Evolutionary conservation across 208 protist species (phyloP).

Genomic region (Acanthamoeba triangularis): DNA sequence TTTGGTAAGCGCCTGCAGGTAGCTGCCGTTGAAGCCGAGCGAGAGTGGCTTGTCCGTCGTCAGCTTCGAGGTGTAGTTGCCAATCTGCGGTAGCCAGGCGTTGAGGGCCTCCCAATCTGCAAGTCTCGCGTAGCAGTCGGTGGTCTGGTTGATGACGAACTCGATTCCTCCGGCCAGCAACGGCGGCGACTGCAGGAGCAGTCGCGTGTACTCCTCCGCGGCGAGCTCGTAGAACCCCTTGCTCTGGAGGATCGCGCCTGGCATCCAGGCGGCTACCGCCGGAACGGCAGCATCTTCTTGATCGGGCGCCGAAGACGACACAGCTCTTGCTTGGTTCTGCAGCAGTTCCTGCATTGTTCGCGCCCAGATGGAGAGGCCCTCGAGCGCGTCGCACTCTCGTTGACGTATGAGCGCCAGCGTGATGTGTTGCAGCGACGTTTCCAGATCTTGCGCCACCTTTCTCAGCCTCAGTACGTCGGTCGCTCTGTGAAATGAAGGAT

Average conservation of each 20-base stretch:
- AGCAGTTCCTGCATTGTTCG: background rate
- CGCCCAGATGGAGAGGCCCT: slow-evolving; percentile 69
- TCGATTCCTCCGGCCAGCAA: background rate
- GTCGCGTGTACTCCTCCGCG: slow-evolving; percentile 8
- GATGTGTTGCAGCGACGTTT: slow-evolving; percentile 77
- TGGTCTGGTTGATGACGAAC: slow-evolving; percentile 47
- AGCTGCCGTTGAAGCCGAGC: background rate
- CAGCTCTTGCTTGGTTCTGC: background rate
- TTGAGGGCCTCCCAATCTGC: slow-evolving; percentile 25
- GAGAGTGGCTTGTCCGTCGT: background rate
- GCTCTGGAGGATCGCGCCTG: slow-evolving; percentile 26
- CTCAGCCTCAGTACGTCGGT: background rate
- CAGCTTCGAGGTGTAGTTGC: background rate
- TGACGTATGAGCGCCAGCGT: slow-evolving; percentile 72
- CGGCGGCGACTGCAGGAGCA: background rate
- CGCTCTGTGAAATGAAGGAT: background rate
- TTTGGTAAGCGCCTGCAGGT: slow-evolving; percentile 9
- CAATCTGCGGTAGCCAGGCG: background rate
- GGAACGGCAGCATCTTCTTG: background rate
- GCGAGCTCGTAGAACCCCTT: slow-evolving; percentile 58
- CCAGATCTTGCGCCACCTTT: slow-evolving; percentile 67
- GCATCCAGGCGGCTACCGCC: slow-evolving; percentile 23
- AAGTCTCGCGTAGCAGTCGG: slow-evolving; percentile 20
- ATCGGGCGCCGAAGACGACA: background rate
- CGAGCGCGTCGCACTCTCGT: slow-evolving; percentile 74